Percentiles rank a stretch among this genome's conserved stretches.
These are phyloP conservation scores for Gossypium lobatum DNA, from an alignment of 441 rosid species.

Conservation along the genomic window DNA sequence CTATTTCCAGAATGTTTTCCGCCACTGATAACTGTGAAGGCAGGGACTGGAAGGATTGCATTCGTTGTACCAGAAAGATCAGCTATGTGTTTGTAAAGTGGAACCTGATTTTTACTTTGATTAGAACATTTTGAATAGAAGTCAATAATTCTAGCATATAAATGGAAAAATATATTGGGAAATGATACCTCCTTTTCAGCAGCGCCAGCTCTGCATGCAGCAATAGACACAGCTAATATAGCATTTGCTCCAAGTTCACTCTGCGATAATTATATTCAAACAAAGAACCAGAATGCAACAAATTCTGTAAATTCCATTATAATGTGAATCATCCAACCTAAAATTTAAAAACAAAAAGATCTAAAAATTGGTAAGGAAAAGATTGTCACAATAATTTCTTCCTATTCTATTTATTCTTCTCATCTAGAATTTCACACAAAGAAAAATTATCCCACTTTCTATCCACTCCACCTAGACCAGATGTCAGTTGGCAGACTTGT, in stretches of 20 bases:
- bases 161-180: background rate
- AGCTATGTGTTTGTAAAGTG: constrained; percentile 81
- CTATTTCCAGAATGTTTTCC: constrained; percentile 85
- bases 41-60: constrained; percentile 80
- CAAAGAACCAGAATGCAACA: constrained; percentile 17
- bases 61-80: constrained; percentile 73
- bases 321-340: background rate
- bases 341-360: background rate
- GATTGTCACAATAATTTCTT: background rate
- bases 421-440: background rate
- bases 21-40: constrained; percentile 88
- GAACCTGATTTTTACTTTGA: constrained; percentile 47
- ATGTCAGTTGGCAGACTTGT: background rate
- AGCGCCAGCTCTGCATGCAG: constrained; percentile 99
- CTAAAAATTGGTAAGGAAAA: background rate
- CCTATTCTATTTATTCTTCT: background rate
- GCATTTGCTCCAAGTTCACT: constrained; percentile 93
- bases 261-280: constrained; percentile 30
- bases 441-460: background rate
- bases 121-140: constrained; percentile 15
- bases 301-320: background rate
- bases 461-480: background rate
- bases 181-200: constrained; percentile 80
- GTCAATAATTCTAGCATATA: constrained; percentile 6
- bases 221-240: constrained; percentile 86